These are phyloP conservation scores for Raphidocelis subcapitata DNA, from an alignment of 139 green algal genomes.

Conservation along the genomic window DNA sequence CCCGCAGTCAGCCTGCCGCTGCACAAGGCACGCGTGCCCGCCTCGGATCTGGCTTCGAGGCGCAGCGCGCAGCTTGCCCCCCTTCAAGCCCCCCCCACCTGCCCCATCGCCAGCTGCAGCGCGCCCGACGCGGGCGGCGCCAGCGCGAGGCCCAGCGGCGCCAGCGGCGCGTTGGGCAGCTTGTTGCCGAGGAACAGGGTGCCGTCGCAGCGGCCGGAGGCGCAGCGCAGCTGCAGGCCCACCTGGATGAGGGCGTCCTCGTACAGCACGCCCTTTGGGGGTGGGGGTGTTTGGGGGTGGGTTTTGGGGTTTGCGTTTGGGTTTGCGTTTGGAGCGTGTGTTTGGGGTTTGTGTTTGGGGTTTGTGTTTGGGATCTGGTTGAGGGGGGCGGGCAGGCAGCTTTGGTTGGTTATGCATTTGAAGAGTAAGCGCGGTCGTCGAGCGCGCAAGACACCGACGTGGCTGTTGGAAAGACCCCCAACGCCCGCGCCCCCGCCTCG, in stretches of 20 bases:
- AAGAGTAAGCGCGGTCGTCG: too few species aligned
- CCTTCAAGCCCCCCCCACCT: too few species aligned
- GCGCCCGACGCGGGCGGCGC: slow-evolving; percentile 16
- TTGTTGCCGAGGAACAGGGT: slow-evolving; percentile 95
- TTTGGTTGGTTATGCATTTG: too few species aligned
- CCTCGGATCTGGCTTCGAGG: too few species aligned
- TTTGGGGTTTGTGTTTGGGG: too few species aligned
- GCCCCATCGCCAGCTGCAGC: slow-evolving; percentile 24
- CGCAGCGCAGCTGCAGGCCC: slow-evolving; percentile 80
- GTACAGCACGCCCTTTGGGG: slow-evolving; percentile 84
- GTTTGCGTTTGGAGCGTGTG: too few species aligned
- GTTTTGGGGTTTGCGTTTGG: too few species aligned
- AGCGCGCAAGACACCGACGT: too few species aligned
- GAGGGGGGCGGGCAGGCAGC: too few species aligned
- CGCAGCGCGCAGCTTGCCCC: not conserved
- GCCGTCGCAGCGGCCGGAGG: slow-evolving; percentile 52
- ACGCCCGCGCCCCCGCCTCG: slow-evolving; percentile 7
- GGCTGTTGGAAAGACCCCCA: not conserved
- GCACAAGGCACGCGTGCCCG: not conserved
- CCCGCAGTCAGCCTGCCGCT: not conserved
- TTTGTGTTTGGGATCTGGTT: too few species aligned
- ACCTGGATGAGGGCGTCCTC: slow-evolving; percentile 91
- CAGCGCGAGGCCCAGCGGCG: slow-evolving; percentile 40
- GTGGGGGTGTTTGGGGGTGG: too few species aligned
- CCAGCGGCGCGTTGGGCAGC: slow-evolving; percentile 21